These are phyloP conservation scores for Cardamine resedifolia DNA, from an alignment of 345 rosid species.

Conservation along the genomic window DNA sequence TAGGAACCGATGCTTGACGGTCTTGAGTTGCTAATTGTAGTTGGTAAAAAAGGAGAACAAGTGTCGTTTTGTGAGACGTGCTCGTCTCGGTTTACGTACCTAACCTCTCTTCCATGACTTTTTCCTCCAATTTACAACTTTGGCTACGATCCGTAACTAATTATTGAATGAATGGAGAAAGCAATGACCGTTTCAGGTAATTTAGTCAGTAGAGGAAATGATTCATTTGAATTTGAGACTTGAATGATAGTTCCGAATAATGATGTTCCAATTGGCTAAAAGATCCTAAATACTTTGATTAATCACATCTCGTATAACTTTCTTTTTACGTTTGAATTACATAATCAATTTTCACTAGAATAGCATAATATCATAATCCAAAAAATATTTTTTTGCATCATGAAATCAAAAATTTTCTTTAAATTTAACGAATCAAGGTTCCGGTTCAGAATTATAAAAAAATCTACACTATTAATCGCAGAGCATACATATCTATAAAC, in stretches of 20 bases:
- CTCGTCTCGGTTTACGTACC: constrained; percentile 14
- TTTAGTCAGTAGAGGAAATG: background rate
- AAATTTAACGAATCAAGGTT: background rate
- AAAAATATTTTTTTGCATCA: background rate
- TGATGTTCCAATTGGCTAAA: background rate
- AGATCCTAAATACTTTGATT: background rate
- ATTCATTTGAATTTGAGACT: background rate
- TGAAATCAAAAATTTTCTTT: no score
- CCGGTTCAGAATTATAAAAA: no score
- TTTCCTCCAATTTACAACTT: background rate
- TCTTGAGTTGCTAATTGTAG: constrained; percentile 16
- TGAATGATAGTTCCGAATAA: background rate
- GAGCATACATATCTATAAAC: no score
- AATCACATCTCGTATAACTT: background rate
- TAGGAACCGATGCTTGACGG: background rate
- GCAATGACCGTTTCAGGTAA: background rate
- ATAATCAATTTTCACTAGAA: no score
- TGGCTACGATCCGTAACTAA: background rate
- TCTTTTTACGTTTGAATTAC: background rate
- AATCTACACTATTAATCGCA: no score
- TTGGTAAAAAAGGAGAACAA: constrained; percentile 3
- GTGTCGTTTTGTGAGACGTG: constrained; percentile 26
- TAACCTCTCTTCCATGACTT: background rate
- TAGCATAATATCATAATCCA: background rate
- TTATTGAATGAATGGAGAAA: background rate